A percentile compares a stretch with the other conserved stretches of the same genome.
These are phyloP conservation scores for Colletotrichum scovillei DNA, from an alignment of 2,329 filamentous ascomycete genomes.

Conservation along the genomic window DNA sequence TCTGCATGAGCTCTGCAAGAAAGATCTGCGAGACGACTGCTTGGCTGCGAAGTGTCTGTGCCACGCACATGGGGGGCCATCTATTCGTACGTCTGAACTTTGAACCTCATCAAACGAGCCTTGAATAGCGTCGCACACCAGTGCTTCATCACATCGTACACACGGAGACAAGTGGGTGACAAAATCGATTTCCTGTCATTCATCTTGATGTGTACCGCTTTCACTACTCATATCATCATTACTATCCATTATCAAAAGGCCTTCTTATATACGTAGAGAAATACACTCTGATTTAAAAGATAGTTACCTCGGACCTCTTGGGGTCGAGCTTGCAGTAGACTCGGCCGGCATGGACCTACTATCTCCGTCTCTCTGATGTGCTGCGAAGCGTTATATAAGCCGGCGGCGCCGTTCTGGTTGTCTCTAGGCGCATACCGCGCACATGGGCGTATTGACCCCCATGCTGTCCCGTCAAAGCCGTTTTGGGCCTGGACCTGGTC, in stretches of 20 bases:
- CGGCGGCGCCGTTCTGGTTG: neutral
- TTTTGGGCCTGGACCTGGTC: slow-evolving; percentile 15
- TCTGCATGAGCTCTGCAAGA: neutral
- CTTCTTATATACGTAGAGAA: too few species aligned
- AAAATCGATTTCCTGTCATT: too few species aligned
- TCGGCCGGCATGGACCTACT: neutral
- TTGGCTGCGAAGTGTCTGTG: neutral
- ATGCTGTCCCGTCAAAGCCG: neutral
- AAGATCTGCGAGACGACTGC: neutral
- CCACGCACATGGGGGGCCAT: neutral
- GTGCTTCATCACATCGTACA: neutral
- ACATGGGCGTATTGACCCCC: neutral
- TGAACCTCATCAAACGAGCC: slow-evolving; percentile 9
- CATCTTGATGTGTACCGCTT: too few species aligned
- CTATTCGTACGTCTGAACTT: slow-evolving; percentile 4
- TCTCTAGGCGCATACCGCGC: neutral
- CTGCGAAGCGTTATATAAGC: neutral
- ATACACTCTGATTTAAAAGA: too few species aligned
- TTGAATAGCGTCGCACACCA: slow-evolving; percentile 3
- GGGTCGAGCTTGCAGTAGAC: neutral
- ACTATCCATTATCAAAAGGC: too few species aligned
- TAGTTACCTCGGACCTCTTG: too few species aligned
- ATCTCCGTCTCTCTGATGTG: neutral
- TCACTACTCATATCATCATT: too few species aligned
- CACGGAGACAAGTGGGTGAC: too few species aligned